A percentile compares a stretch with the other conserved stretches of the same genome.
Evolutionary conservation across 768 basidiomycete species (phyloP).

Genomic region (Terana coerulea): DNA sequence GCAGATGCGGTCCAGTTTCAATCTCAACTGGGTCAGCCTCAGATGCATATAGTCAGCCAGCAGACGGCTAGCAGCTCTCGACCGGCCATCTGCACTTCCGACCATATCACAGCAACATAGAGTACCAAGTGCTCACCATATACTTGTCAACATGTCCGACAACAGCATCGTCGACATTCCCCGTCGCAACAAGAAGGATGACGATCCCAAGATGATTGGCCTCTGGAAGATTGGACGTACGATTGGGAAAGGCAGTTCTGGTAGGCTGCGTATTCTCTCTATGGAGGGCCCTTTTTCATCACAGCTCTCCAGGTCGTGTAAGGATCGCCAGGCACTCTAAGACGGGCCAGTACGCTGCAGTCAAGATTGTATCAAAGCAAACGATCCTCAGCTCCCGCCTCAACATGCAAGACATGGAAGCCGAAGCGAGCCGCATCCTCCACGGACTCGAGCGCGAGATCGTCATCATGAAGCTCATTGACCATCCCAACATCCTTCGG

Average conservation of each 20-base stretch:
- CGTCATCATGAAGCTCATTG: slow-evolving; percentile 95
- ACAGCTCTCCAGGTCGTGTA: slow-evolving; percentile 65
- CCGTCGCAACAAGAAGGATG: slow-evolving; percentile 20
- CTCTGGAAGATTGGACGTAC: slow-evolving; percentile 53
- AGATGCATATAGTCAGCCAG: too few relatives aligned
- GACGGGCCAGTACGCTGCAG: slow-evolving; percentile 85
- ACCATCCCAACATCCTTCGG: slow-evolving; percentile 92
- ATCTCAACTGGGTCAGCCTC: too few relatives aligned
- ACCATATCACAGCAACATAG: too few relatives aligned
- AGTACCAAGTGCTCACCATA: too few relatives aligned
- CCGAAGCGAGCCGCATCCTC: slow-evolving; percentile 72
- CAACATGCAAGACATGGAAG: slow-evolving; percentile 64
- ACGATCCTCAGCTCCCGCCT: slow-evolving; percentile 59
- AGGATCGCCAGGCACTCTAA: slow-evolving; percentile 84
- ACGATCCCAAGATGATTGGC: slow-evolving; percentile 41
- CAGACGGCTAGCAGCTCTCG: too few relatives aligned
- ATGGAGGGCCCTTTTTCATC: background rate
- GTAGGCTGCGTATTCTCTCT: slow-evolving; percentile 27
- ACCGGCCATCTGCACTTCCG: too few relatives aligned
- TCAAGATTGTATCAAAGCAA: slow-evolving; percentile 90
- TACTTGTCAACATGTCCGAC: slow-evolving; percentile 14
- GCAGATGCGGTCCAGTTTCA: too few relatives aligned
- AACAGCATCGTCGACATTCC: slow-evolving; percentile 14
- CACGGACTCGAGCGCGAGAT: slow-evolving; percentile 90
- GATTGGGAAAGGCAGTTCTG: slow-evolving; percentile 52